Evolutionary conservation across 192 early-diverging fungal genomes (phyloP), one percentile per base, ranked within the genome.

Genomic region (Entophlyctis luteolus): DNA sequence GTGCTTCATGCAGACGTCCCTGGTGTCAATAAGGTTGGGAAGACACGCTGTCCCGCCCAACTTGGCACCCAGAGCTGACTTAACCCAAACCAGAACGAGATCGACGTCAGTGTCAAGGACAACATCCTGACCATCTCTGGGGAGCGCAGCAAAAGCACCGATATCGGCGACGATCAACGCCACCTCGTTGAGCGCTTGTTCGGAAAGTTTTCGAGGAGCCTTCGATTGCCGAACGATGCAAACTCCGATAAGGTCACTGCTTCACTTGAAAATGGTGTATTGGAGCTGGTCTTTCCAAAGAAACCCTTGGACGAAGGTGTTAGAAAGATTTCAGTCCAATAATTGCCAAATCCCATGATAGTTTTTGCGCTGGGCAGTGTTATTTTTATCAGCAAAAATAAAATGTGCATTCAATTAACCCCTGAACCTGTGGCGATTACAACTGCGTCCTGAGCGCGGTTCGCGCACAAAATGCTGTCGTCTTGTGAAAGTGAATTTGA

Each of bases 271-370:
- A 62, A 80, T 49, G 79, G 79, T 31, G 79, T 80, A 1, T 57
- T 80, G 42, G 33, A 72, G 52, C 45, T 80, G 27, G 46, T 25
- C 27, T 32, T 80, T 23, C 37, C 48, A 34, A 78, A 80, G 73
- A 74, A 74, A 48, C 72, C 67, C 27, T 3, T 62, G 6, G 23
- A 47, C 16, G 71, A 74, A 48, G 36, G 59, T 36, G 50, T 33
- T 31, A 84, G 75, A 67, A 75, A 82, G 65, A 84, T 86, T 29
- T 67, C 70, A 0, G 70, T 86, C n/a, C n/a, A n/a, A n/a, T n/a
- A n/a, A n/a, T n/a, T n/a, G n/a, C n/a, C n/a, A n/a, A n/a, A n/a
- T n/a, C n/a, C n/a, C n/a, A n/a, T n/a, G n/a, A n/a, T n/a, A n/a
- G n/a, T n/a, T n/a, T n/a, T n/a, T n/a, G n/a, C n/a, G n/a, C n/a